Evolutionary conservation across 2,329 filamentous ascomycete genomes (phyloP), one percentile per base, ranked within the genome.

Genomic region (Pyrenophora graminea): DNA sequence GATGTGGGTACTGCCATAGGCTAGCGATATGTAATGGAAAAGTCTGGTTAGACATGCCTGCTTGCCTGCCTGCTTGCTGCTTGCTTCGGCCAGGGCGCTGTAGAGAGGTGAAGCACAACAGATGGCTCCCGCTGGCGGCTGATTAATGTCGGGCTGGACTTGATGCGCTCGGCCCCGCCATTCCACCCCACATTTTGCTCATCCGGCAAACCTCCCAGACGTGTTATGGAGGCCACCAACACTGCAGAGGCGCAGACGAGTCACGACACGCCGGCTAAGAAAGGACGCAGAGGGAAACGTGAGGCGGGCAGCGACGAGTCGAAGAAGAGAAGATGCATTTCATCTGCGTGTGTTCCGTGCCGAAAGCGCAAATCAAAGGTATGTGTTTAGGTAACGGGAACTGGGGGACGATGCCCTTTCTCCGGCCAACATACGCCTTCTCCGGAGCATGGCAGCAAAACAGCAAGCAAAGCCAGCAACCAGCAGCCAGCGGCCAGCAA

Each of bases 271-370:
- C 58, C 64, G 12, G 38, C 61, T n/a, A 73, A 73, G 59, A 68
- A 66, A 38, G 67, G 69, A 12, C 62, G 69, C 19, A 61, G 68
- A 41, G 59, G 62, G 43, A 70, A 71, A 63, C 70, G 69, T 59
- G 68, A 71, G 23, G 59, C 60, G 25, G 64, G 67, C 2, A 74
- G 77, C 47, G 76, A 77, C 40, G 67, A 69, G 39, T 64, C 66
- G 21, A 79, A 69, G 66, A 74, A 79, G 67, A 63, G 77, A 42
- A 61, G 76, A 48, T 79, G 72, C 57, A 73, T 74, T 39, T 72
- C 69, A 18, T 72, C 66, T 30, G 72, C 72, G 6, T 74, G 72
- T 39, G 71, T 74, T 48, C 71, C 74, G 8, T 76, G 74, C 62
- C 61, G 74, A 36, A 71, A 69, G 64, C 55, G 73, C 45, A 76